Evolutionary conservation across 495 filamentous ascomycete species (phyloP).

Genomic region (Aspergillus ostianus): DNA sequence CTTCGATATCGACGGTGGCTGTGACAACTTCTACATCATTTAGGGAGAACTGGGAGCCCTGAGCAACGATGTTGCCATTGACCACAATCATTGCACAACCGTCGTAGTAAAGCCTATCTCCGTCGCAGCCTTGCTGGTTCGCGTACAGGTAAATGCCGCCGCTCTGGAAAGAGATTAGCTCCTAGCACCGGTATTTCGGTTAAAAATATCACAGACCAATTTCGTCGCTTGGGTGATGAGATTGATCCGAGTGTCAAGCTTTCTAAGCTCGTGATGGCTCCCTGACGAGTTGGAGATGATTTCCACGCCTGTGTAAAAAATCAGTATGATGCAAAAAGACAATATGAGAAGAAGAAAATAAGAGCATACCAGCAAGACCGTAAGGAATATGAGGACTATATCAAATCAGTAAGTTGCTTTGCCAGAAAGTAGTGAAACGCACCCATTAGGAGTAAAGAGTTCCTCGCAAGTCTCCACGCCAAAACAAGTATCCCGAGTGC

Average conservation of each 20-base stretch:
- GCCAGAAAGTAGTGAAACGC: constrained; percentile 1
- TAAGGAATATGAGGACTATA: constrained; percentile 37
- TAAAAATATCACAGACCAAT: constrained; percentile 36
- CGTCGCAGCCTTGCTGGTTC: constrained; percentile 75
- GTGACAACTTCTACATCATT: constrained; percentile 83
- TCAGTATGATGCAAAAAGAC: constrained; percentile 16
- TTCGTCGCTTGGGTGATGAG: constrained; percentile 76
- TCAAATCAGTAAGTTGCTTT: not conserved
- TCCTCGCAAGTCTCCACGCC: constrained; percentile 80
- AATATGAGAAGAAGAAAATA: not conserved
- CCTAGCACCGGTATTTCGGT: not conserved
- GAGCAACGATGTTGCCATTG: constrained; percentile 70
- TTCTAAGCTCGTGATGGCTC: constrained; percentile 70
- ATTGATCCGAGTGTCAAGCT: constrained; percentile 70
- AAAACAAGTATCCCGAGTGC: constrained; percentile 67
- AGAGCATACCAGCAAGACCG: constrained; percentile 31
- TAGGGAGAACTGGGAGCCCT: constrained; percentile 71
- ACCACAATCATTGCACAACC: constrained; percentile 77
- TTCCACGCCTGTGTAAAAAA: constrained; percentile 50
- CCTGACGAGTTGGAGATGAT: constrained; percentile 77
- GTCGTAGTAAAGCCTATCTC: constrained; percentile 64
- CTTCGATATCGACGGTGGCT: constrained; percentile 78
- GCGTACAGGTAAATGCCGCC: constrained; percentile 78
- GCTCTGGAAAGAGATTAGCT: constrained; percentile 34
- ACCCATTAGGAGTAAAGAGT: constrained; percentile 66